Evolutionary conservation across 148 eudicot species (phyloP).

Genomic region (Rhododendron molle): DNA sequence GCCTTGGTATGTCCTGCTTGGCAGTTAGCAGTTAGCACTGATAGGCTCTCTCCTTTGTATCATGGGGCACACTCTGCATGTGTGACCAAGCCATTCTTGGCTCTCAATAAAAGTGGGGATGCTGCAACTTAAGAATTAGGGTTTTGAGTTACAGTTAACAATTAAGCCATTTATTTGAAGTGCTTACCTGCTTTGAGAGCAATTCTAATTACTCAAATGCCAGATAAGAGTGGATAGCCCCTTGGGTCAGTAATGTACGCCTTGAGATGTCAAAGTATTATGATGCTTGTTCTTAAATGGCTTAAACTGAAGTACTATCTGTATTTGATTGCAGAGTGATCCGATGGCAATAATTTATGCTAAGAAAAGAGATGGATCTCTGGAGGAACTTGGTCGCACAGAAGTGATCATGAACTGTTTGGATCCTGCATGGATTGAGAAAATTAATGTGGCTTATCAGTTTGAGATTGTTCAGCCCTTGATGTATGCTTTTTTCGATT

Average conservation of each 20-base stretch:
- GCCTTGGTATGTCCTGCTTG: too few species aligned
- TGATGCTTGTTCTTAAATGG: background rate
- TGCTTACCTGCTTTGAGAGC: too few species aligned
- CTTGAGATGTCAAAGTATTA: background rate
- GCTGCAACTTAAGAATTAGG: too few species aligned
- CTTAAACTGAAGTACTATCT: conserved; percentile 2
- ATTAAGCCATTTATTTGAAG: too few species aligned
- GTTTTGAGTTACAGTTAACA: too few species aligned
- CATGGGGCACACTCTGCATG: too few species aligned
- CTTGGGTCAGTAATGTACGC: background rate
- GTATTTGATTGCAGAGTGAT: conserved; percentile 63
- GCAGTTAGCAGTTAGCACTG: too few species aligned
- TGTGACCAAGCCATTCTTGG: too few species aligned
- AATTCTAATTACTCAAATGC: too few species aligned
- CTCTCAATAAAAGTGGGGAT: too few species aligned
- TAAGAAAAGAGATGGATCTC: conserved; percentile 62
- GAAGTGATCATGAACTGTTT: conserved; percentile 83
- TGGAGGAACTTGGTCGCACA: conserved; percentile 91
- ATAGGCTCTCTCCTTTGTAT: too few species aligned
- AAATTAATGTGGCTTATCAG: conserved; percentile 62
- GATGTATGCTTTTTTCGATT: conserved; percentile 40
- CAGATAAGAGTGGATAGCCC: too few species aligned
- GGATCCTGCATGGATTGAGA: conserved; percentile 78
- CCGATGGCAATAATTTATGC: conserved; percentile 86
- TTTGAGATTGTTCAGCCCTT: conserved; percentile 84